These are phyloP conservation scores for Cutaneotrichosporon spelunceum DNA, from an alignment of 1,284 basidiomycete genomes.

Conservation along the genomic window DNA sequence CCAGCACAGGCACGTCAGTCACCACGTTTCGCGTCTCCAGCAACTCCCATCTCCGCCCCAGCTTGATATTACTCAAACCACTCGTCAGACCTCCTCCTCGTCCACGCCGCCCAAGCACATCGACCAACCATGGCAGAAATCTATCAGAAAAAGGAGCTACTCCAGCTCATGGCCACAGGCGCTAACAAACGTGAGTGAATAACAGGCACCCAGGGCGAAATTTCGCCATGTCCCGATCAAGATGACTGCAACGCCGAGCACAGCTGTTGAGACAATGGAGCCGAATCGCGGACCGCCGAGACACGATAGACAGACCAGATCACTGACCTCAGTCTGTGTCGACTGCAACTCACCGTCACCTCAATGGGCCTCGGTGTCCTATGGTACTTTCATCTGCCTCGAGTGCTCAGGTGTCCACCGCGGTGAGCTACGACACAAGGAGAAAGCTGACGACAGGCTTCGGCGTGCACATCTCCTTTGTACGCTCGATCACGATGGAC, in stretches of 20 bases:
- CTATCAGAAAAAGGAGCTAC: slow-evolving; percentile 60
- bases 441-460: slow-evolving; percentile 32
- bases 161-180: slow-evolving; percentile 68
- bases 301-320: background rate
- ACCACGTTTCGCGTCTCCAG: too few species aligned
- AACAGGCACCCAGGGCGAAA: too few species aligned
- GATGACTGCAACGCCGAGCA: too few species aligned
- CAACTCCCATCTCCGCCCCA: too few species aligned
- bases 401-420: slow-evolving; percentile 86
- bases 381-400: slow-evolving; percentile 81
- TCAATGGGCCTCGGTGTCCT: slow-evolving; percentile 72
- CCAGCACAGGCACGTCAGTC: too few species aligned
- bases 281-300: too few species aligned
- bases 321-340: slow-evolving; percentile 57
- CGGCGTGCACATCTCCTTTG: slow-evolving; percentile 63
- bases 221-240: background rate
- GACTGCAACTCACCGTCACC: slow-evolving; percentile 83
- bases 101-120: background rate
- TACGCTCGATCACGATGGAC: slow-evolving; percentile 91
- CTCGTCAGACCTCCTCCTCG: background rate
- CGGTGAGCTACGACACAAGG: slow-evolving; percentile 53
- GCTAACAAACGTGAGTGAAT: slow-evolving; percentile 61
- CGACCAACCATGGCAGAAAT: slow-evolving; percentile 56
- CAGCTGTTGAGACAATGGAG: background rate
- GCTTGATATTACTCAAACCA: too few species aligned